Evolutionary conservation across 2,329 filamentous ascomycete species (phyloP).

Genomic region (Phyllosticta ampelicida): DNA sequence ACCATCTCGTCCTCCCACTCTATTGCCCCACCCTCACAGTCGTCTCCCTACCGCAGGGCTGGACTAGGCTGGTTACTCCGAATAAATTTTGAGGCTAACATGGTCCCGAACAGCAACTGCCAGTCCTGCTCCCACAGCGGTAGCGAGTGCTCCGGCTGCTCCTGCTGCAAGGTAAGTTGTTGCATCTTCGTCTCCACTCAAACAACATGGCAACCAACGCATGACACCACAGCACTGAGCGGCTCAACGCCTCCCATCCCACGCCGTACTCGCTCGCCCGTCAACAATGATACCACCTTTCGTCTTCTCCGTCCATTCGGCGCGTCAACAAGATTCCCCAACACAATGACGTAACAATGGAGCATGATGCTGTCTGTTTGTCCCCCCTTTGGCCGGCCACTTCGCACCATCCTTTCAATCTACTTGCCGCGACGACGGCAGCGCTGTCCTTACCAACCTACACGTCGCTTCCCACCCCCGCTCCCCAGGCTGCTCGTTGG

Average conservation of each 20-base stretch:
- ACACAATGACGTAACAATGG: no score
- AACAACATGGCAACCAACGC: background rate
- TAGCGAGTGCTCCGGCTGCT: conserved; percentile 21
- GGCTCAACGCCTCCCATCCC: background rate
- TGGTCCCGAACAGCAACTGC: conserved; percentile 13
- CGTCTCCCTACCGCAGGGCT: background rate
- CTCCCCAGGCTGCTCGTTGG: background rate
- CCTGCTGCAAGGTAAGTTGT: conserved; percentile 19
- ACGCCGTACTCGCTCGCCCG: background rate
- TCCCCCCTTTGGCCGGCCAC: no score
- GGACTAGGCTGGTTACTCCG: background rate
- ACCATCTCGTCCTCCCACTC: background rate
- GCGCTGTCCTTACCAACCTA: no score
- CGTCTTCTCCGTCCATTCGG: background rate
- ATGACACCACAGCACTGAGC: background rate
- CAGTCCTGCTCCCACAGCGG: conserved; percentile 21
- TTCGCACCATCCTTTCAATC: no score
- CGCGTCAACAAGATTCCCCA: background rate
- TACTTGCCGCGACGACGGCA: no score
- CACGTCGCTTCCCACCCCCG: background rate
- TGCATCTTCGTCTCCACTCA: background rate
- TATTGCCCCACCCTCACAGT: background rate
- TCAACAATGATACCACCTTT: no score
- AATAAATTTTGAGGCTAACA: conserved; percentile 2
- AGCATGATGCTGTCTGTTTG: no score